A percentile compares a stretch with the other conserved stretches of the same genome.
Conservation (phyloP, 2,329 filamentous ascomycete genomes). For the Colletotrichum chrysophilum region DNA sequence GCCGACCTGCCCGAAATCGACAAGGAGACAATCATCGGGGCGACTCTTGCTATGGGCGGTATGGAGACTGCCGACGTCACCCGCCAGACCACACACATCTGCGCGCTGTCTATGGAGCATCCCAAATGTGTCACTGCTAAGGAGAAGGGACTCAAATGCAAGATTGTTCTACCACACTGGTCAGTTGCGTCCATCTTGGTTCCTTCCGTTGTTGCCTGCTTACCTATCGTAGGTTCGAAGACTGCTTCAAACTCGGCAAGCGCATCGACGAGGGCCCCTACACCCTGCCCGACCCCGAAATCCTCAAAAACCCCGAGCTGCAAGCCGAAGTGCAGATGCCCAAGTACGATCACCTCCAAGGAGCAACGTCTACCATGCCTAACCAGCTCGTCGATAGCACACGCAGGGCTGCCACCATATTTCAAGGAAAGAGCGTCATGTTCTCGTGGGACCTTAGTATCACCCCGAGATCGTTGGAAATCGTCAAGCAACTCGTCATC, state of each 20-base stretch:
- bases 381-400: conserved; percentile 46
- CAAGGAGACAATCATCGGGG: conserved; percentile 90
- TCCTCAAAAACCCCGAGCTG: conserved; percentile 67
- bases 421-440: conserved; percentile 78
- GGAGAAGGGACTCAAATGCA: conserved; percentile 71
- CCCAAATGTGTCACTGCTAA: conserved; percentile 70
- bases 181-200: too few species aligned
- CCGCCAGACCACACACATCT: conserved; percentile 84
- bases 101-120: conserved; percentile 78
- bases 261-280: conserved; percentile 91
- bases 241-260: conserved; percentile 91
- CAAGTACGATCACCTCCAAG: conserved; percentile 65
- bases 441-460: conserved; percentile 78
- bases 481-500: conserved; percentile 73
- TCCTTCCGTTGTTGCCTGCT: too few species aligned
- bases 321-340: conserved; percentile 62
- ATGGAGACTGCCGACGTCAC: conserved; percentile 75
- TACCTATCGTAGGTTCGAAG: conserved; percentile 67
- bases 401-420: conserved; percentile 70
- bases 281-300: conserved; percentile 82
- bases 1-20: conserved; percentile 85
- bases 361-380: conserved; percentile 63
- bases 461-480: conserved; percentile 66
- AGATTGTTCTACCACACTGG: conserved; percentile 94
- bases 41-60: conserved; percentile 87